Conservation (phyloP, 768 basidiomycete species). For the Phaffia tasmanica region DNA sequence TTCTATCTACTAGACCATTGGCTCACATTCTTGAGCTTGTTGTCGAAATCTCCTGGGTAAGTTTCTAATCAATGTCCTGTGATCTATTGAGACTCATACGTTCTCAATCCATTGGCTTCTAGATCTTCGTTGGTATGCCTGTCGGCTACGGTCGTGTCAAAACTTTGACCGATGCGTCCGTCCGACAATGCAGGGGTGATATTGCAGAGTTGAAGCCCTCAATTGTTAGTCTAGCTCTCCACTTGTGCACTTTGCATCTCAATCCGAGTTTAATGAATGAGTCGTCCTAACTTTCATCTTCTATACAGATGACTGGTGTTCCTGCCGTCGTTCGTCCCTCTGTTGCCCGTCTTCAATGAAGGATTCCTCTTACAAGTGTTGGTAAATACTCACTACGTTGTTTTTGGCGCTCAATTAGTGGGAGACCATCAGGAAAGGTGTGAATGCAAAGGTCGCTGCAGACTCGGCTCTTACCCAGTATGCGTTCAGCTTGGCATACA, state of each 20-base stretch:
- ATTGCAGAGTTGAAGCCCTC: conserved; percentile 63
- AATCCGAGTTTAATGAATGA: no score
- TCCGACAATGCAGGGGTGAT: conserved; percentile 78
- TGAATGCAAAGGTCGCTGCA: conserved; percentile 64
- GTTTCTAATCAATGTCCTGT: no score
- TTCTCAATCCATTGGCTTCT: no score
- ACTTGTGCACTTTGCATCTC: no score
- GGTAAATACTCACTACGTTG: conserved; percentile 24
- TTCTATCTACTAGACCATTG: conserved; percentile 19
- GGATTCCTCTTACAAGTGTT: neutral
- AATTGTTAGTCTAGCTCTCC: neutral
- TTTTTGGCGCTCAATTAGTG: conserved; percentile 40
- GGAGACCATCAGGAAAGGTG: conserved; percentile 95
- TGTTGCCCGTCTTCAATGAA: neutral
- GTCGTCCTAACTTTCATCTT: no score
- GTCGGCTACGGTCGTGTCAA: conserved; percentile 86
- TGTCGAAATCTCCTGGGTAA: conserved; percentile 60
- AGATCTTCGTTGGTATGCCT: conserved; percentile 60
- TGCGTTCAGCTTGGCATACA: conserved; percentile 68
- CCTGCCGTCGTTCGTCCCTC: conserved; percentile 24
- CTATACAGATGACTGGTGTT: conserved; percentile 15
- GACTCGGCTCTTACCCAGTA: conserved; percentile 56
- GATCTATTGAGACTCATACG: no score
- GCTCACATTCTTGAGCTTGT: conserved; percentile 86
- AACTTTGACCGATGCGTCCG: conserved; percentile 89